Base-by-base conservation (phyloP, 1,284 basidiomycete genomes). In the Melampsora larici-populina region DNA sequence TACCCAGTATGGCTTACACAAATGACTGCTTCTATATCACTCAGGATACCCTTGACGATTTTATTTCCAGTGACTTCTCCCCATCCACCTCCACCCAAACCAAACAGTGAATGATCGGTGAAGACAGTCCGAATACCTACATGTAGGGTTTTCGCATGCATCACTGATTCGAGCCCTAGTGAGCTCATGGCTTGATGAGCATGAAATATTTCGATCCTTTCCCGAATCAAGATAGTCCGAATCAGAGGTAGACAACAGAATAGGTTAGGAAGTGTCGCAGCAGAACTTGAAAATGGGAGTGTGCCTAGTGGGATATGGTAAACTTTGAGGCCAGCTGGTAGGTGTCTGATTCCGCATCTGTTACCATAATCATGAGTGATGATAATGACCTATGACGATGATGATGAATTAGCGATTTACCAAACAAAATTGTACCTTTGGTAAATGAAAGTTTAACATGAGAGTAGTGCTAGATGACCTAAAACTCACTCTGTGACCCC, bases 1-100 rank as follows among this genome's bases (percentile, higher is more conserved):
- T 82, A 93, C 93, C 94, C 94, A 0, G 94, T 97, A 84, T 99
- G 92, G n/a, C 93, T 95, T 67, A 99, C 97, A 82, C 94, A 97
- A 46, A 98, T 94, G 0, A 93, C 93, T 0, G 90, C 92, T 80
- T 98, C 96, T 0, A 95, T 91, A 83, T 96, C 95, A 79, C 90
- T 89, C 81, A 99, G 85, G 0, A 91, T 91, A 18, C 89, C 93
- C 17, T 89, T 91, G 36, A 99, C 86, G 51, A 99, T 87, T 84
- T 99, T 99, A 86, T 99, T 99, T 7, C 75, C 75, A 6, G 97
- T 98, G 80, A 98, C 85, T 67, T 99, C 95, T 81, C 94, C 94
- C 75, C 75, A 77, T 0, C 94, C 94, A 21, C 94, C 94, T 82
- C 97, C 95, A 64, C 93, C 93, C 81, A 99, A 94, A 0, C 93